Evolutionary conservation across 441 rosid species (phyloP).

Genomic region (Pelargonium australe): DNA sequence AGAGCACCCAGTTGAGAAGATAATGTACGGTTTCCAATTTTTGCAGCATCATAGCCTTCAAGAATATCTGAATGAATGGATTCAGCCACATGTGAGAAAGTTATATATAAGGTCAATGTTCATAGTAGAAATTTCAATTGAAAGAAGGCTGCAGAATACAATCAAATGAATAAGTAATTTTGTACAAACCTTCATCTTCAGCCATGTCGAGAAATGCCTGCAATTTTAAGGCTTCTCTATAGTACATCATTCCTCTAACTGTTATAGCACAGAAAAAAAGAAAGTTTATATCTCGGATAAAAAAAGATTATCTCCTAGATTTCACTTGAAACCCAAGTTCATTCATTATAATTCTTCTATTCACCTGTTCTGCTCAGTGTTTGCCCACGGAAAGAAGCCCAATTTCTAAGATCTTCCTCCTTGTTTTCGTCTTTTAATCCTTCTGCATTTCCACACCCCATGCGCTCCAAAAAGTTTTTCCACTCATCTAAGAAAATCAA

Average conservation of each 20-base stretch:
- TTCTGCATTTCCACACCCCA: slow-evolving; percentile 55
- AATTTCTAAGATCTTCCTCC: slow-evolving; percentile 70
- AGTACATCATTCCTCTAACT: slow-evolving; percentile 99
- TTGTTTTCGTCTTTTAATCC: slow-evolving; percentile 38
- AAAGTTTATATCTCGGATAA: slow-evolving; percentile 10
- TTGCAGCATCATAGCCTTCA: slow-evolving; percentile 73
- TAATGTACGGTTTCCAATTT: slow-evolving; percentile 56
- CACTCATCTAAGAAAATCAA: slow-evolving; percentile 61
- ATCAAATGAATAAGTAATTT: slow-evolving; percentile 15
- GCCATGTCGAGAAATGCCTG: slow-evolving; percentile 92
- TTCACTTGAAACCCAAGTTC: slow-evolving; percentile 4
- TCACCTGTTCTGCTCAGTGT: slow-evolving; percentile 95
- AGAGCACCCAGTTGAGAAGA: slow-evolving; percentile 73
- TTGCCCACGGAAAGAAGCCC: slow-evolving; percentile 96
- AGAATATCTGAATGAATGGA: slow-evolving; percentile 57
- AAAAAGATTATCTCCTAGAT: not conserved
- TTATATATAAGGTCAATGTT: not conserved
- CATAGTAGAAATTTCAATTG: not conserved
- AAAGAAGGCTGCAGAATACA: slow-evolving; percentile 14
- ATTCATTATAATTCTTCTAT: slow-evolving; percentile 16
- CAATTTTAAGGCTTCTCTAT: slow-evolving; percentile 78
- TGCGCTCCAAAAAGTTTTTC: slow-evolving; percentile 89
- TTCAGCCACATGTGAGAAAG: slow-evolving; percentile 5
- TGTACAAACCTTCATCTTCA: slow-evolving; percentile 61
- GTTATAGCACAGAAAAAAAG: slow-evolving; percentile 23